A percentile compares a stretch with the other conserved stretches of the same genome.
phyloP scores from a whole-genome alignment of 106 monocot genomes.

The Phalaenopsis equestris region DNA sequence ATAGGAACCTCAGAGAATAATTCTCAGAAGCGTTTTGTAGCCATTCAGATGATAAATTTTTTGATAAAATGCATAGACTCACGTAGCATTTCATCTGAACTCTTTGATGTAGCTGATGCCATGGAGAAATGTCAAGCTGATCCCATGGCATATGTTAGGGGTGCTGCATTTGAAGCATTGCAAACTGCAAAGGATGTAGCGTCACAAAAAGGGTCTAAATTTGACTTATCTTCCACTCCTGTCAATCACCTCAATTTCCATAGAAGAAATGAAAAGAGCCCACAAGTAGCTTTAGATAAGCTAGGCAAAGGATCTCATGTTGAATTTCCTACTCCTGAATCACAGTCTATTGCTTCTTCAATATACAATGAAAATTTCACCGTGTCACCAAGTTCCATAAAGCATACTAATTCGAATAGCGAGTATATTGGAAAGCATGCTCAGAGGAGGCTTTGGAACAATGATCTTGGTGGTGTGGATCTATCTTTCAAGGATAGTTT shows the following conservation, averaged over 20 bases:
- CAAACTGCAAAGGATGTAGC: conserved; percentile 53
- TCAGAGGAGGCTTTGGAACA: conserved; percentile 57
- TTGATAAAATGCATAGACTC: conserved; percentile 89
- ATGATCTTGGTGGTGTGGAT: conserved; percentile 45
- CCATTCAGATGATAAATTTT: conserved; percentile 95
- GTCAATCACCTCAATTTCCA: conserved; percentile 23
- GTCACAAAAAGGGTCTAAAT: conserved; percentile 41
- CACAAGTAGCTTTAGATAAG: conserved; percentile 5
- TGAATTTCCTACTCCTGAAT: conserved; percentile 65
- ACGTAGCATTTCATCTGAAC: conserved; percentile 53
- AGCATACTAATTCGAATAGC: conserved; percentile 28
- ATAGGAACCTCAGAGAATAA: conserved; percentile 35
- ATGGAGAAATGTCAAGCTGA: conserved; percentile 75
- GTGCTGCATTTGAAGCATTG: conserved; percentile 80
- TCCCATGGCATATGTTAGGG: conserved; percentile 68
- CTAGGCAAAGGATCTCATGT: conserved; percentile 1
- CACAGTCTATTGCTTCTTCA: conserved; percentile 61
- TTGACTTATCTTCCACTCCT: conserved; percentile 37
- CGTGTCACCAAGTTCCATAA: conserved; percentile 47
- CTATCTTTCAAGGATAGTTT: conserved; percentile 79
- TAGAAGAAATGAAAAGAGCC: conserved; percentile 21
- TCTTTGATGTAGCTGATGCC: conserved; percentile 44
- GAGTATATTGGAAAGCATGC: conserved; percentile 25
- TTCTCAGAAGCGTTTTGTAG: conserved; percentile 71
- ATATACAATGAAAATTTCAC: conserved; percentile 23